Base-by-base conservation (phyloP, 2,329 filamentous ascomycete species). In the Dactylella cylindrospora region DNA sequence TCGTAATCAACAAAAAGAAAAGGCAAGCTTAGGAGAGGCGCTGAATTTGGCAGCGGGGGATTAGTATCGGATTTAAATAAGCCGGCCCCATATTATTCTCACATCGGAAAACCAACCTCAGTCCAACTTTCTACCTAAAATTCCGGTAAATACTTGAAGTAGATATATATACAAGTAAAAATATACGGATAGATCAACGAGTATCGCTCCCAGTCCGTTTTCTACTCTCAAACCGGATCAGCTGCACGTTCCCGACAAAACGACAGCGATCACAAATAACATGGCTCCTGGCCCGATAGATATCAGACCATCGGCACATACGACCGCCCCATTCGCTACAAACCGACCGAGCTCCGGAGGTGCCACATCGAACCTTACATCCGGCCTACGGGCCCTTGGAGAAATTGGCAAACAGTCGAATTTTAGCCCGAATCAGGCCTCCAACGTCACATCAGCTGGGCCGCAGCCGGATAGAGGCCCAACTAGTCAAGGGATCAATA, bases 281-380 rank as follows among this genome's bases (percentile, higher is more conserved):
- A 62, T 62, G 57, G 57, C 57, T 54, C 57, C 57, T 31, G 57
- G 57, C 49, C 57, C 57, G 39, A 62, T 62, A 54, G 57, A 62
- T 22, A 62, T 62, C 57, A 62, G 57, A 54, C 57, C 57, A 32
- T 62, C 49, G 43, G 33, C 43, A 44, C 57, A 62, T n/a, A 40
- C 57, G 36, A 38, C 38, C n/a, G 47, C 40, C 17, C 57, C 50
- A 49, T 45, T 46, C 39, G 43, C 57, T 39, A 25, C 32, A 31
- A 44, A 25, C 49, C 49, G 57, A 45, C 49, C 43, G 36, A 62
- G 50, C 31, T 62, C 57, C 22, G 57, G 57, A 17, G 57, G 57
- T 29, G 35, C 54, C 23, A 62, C 57, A 19, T 62, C 57, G 10
- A 62, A 62, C 25, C 57, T 62, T 38, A 62, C 57, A 54, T 62